A percentile compares a stretch with the other conserved stretches of the same genome.
These are phyloP conservation scores for Neobulgaria alba DNA, from an alignment of 2,329 filamentous ascomycete species.

Conservation along the genomic window DNA sequence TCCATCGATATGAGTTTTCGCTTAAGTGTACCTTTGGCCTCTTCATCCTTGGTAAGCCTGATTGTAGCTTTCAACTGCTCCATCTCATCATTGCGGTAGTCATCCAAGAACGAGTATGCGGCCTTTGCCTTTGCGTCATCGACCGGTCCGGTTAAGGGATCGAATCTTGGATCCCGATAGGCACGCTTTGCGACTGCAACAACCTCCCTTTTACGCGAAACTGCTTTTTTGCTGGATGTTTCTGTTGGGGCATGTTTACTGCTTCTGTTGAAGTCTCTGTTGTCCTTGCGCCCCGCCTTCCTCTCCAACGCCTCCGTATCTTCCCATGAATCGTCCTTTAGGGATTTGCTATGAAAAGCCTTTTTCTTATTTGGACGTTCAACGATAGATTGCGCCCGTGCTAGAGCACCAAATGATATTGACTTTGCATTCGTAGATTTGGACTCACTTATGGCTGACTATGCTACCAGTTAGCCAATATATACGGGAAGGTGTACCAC, in stretches of 20 bases:
- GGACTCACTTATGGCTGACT: not conserved
- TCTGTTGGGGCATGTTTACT: slow-evolving; percentile 88
- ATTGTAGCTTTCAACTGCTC: slow-evolving; percentile 60
- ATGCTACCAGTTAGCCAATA: not conserved
- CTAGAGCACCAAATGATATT: slow-evolving; percentile 84
- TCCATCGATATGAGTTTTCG: slow-evolving; percentile 69
- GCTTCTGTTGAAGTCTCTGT: slow-evolving; percentile 39
- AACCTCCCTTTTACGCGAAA: slow-evolving; percentile 71
- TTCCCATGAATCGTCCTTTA: slow-evolving; percentile 21
- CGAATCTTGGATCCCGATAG: slow-evolving; percentile 81
- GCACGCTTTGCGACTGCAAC: slow-evolving; percentile 51
- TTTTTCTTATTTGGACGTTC: slow-evolving; percentile 24
- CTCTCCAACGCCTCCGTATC: slow-evolving; percentile 36
- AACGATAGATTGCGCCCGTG: slow-evolving; percentile 72
- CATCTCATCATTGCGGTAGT: slow-evolving; percentile 81
- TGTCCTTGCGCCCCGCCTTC: slow-evolving; percentile 32
- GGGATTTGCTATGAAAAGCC: slow-evolving; percentile 31
- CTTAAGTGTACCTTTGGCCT: slow-evolving; percentile 62
- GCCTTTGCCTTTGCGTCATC: slow-evolving; percentile 54
- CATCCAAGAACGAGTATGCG: slow-evolving; percentile 81
- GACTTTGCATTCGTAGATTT: slow-evolving; percentile 33
- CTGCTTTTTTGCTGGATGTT: slow-evolving; percentile 72
- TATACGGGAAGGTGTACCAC: not conserved
- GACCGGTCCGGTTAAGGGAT: slow-evolving; percentile 47
- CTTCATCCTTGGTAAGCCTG: slow-evolving; percentile 57